These are phyloP conservation scores for Leptographium radiaticola DNA, from an alignment of 2,329 filamentous ascomycete genomes.

Conservation along the genomic window DNA sequence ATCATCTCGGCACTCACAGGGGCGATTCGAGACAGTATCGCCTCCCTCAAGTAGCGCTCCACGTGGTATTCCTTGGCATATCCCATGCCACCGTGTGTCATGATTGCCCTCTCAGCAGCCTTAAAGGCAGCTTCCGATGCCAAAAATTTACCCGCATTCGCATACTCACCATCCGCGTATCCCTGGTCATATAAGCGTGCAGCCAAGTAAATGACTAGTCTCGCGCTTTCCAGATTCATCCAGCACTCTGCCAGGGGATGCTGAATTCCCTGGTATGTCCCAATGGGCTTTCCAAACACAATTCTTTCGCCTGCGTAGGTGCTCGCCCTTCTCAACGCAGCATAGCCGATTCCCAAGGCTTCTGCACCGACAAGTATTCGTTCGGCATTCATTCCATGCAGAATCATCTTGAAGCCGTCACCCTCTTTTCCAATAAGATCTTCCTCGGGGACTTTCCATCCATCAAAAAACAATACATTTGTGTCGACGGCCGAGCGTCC, in stretches of 20 bases:
- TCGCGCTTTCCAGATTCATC: constrained; percentile 51
- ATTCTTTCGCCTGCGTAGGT: constrained; percentile 54
- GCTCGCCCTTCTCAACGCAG: constrained; percentile 47
- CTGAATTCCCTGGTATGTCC: constrained; percentile 51
- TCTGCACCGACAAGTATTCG: constrained; percentile 65
- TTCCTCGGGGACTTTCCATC: constrained; percentile 52
- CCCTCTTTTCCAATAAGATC: constrained; percentile 58
- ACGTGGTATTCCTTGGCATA: constrained; percentile 54
- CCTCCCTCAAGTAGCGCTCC: constrained; percentile 50
- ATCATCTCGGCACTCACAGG: constrained; percentile 62
- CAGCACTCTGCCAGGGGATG: constrained; percentile 53
- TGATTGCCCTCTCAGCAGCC: constrained; percentile 46
- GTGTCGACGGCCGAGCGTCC: constrained; percentile 69
- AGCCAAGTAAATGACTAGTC: constrained; percentile 51
- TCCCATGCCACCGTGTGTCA: constrained; percentile 50
- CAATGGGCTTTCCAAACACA: constrained; percentile 51
- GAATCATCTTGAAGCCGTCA: constrained; percentile 65
- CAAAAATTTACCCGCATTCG: constrained; percentile 57
- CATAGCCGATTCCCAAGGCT: constrained; percentile 68
- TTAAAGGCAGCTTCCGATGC: constrained; percentile 51
- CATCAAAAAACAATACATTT: constrained; percentile 79
- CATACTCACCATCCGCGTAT: background rate
- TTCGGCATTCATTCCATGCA: constrained; percentile 72
- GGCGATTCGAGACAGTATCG: constrained; percentile 49
- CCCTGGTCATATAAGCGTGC: constrained; percentile 43